Evolutionary conservation across 768 basidiomycete genomes (phyloP).

Genomic region (Leucosporidium creatinivorum): DNA sequence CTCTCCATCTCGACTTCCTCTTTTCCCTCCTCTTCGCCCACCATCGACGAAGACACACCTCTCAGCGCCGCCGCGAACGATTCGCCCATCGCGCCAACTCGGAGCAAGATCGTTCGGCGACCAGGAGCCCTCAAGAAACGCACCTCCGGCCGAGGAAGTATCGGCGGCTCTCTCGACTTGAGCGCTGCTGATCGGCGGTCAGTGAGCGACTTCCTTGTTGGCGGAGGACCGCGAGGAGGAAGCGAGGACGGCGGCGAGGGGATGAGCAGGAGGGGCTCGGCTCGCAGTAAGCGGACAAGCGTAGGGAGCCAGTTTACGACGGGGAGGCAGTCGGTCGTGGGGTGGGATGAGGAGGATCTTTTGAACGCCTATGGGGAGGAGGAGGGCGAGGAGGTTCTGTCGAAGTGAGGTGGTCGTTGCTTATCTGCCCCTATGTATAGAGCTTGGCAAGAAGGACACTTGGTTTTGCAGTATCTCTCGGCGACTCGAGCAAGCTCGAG

Average conservation of each 20-base stretch:
- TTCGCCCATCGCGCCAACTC: neutral
- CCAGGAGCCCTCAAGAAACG: neutral
- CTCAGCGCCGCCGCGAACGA: neutral
- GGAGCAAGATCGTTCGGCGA: neutral
- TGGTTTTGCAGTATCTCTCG: too few species aligned
- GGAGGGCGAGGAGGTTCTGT: neutral
- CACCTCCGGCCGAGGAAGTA: neutral
- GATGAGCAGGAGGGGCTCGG: neutral
- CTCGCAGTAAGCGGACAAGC: neutral
- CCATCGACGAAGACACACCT: neutral
- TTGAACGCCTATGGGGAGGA: conserved; percentile 10
- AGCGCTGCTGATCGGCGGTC: neutral
- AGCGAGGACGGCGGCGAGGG: neutral
- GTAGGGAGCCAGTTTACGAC: neutral
- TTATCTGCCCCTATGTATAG: too few species aligned
- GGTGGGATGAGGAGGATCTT: conserved; percentile 6
- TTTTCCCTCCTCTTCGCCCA: neutral
- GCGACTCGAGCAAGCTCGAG: too few species aligned
- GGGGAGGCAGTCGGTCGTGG: neutral
- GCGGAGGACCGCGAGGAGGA: neutral
- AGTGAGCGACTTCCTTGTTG: neutral
- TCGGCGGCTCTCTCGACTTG: neutral
- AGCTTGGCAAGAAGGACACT: too few species aligned
- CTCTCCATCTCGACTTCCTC: conserved; percentile 1
- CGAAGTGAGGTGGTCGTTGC: too few species aligned